Percentiles rank a stretch among this genome's conserved stretches.
These are phyloP conservation scores for Pythium graminicola DNA, from an alignment of 352 stramenopile species.

Conservation along the genomic window DNA sequence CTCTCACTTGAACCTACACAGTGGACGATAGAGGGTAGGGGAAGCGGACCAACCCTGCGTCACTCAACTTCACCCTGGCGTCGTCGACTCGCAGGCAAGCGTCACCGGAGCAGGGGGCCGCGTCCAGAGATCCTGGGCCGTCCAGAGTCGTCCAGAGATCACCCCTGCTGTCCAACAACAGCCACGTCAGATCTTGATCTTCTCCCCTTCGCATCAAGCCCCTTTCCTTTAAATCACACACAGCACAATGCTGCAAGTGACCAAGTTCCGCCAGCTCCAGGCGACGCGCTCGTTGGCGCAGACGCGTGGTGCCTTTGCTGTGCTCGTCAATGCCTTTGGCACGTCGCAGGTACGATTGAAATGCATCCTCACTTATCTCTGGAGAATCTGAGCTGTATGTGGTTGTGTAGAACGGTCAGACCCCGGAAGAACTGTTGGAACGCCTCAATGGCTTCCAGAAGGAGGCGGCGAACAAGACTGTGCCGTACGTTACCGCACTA, in stretches of 20 bases:
- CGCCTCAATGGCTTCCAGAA: slow-evolving; percentile 69
- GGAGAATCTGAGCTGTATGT: not conserved
- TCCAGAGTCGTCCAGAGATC: not conserved
- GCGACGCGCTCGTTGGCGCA: slow-evolving; percentile 27
- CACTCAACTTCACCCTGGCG: slow-evolving; percentile 16
- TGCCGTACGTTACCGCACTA: slow-evolving; percentile 30
- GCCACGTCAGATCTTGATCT: slow-evolving; percentile 25
- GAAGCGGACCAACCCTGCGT: slow-evolving; percentile 21
- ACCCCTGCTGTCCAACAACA: not conserved
- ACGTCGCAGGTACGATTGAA: slow-evolving; percentile 27
- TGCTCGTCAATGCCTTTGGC: slow-evolving; percentile 40
- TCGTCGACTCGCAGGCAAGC: slow-evolving; percentile 17
- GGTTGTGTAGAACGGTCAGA: slow-evolving; percentile 23
- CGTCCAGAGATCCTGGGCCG: slow-evolving; percentile 16
- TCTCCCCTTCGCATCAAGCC: slow-evolving; percentile 14
- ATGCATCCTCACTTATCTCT: not conserved
- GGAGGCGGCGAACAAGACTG: slow-evolving; percentile 55
- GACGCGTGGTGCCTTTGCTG: slow-evolving; percentile 26
- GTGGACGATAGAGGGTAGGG: slow-evolving; percentile 27
- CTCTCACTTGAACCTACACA: not conserved
- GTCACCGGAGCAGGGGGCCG: slow-evolving; percentile 3
- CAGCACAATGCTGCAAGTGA: slow-evolving; percentile 49
- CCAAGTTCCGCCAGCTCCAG: slow-evolving; percentile 51
- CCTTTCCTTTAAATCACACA: not conserved
- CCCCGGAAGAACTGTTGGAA: slow-evolving; percentile 42